phyloP scores from a whole-genome alignment of 2,329 filamentous ascomycete species.

The Diplodia corticola region DNA sequence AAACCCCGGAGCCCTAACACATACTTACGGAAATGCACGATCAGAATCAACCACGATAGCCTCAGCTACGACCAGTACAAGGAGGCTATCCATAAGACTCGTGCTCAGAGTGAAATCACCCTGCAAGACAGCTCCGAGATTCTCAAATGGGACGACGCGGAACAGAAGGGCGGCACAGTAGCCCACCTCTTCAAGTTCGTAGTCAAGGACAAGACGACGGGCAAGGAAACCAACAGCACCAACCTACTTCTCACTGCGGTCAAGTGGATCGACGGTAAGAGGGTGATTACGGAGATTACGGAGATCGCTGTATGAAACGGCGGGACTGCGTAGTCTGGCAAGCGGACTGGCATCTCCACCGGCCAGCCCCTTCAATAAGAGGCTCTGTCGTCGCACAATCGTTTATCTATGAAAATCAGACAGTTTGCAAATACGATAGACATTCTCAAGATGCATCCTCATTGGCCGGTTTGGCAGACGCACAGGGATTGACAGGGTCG shows the following conservation, averaged over 20 bases:
- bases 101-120: not conserved
- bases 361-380: not conserved
- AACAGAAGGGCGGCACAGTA: slow-evolving; percentile 20
- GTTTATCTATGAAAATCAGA: not conserved
- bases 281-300: slow-evolving; percentile 20
- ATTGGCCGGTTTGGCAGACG: not conserved
- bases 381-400: not conserved
- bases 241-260: slow-evolving; percentile 21
- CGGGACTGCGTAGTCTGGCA: not conserved
- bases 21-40: not conserved
- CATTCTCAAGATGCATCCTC: not conserved
- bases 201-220: slow-evolving; percentile 20
- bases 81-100: not conserved
- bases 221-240: slow-evolving; percentile 17
- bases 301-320: slow-evolving; percentile 5
- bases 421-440: not conserved
- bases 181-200: slow-evolving; percentile 12
- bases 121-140: slow-evolving; percentile 8
- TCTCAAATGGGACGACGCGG: slow-evolving; percentile 22
- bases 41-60: slow-evolving; percentile 23
- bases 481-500: not conserved
- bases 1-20: not conserved
- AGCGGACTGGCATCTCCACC: not conserved
- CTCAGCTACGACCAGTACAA: slow-evolving; percentile 24
- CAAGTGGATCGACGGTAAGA: slow-evolving; percentile 24